These are phyloP conservation scores for Xylaria flabelliformis DNA, from an alignment of 495 filamentous ascomycete genomes.

Conservation along the genomic window DNA sequence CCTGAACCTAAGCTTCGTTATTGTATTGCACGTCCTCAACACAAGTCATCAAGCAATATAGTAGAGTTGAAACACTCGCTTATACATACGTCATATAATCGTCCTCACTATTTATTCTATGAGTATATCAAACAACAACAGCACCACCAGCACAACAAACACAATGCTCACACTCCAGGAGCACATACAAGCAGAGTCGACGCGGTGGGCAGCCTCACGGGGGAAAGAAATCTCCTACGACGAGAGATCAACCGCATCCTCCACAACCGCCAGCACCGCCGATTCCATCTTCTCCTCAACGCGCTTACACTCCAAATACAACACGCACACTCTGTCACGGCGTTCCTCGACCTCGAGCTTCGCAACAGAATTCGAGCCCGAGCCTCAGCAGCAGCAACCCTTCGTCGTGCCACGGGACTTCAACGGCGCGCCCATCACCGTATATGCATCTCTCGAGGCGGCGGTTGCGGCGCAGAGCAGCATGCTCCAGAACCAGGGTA, in stretches of 20 bases:
- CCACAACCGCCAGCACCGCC: constrained; percentile 17
- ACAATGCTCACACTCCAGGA: constrained; percentile 26
- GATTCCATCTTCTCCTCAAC: constrained; percentile 20
- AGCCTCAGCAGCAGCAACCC: constrained; percentile 20
- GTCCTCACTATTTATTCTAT: neutral
- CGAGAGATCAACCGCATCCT: constrained; percentile 1
- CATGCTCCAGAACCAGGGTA: constrained; percentile 26
- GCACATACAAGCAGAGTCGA: constrained; percentile 12
- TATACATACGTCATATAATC: constrained; percentile 17
- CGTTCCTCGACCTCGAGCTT: constrained; percentile 40
- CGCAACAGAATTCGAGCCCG: constrained; percentile 34
- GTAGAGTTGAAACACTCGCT: neutral
- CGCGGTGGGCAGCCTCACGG: constrained; percentile 17
- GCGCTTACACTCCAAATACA: constrained; percentile 31
- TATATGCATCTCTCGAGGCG: constrained; percentile 40
- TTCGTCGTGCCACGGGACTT: constrained; percentile 37
- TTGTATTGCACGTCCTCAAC: neutral
- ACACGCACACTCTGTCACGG: constrained; percentile 26
- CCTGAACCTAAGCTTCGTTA: neutral
- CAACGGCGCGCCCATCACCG: constrained; percentile 38
- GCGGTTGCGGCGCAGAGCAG: constrained; percentile 34
- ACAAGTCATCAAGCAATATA: neutral
- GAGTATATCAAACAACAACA: neutral
- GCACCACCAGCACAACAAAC: neutral
- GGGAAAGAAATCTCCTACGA: neutral